These are phyloP conservation scores for Lumnitzera littorea DNA, from an alignment of 345 rosid species.

Conservation along the genomic window DNA sequence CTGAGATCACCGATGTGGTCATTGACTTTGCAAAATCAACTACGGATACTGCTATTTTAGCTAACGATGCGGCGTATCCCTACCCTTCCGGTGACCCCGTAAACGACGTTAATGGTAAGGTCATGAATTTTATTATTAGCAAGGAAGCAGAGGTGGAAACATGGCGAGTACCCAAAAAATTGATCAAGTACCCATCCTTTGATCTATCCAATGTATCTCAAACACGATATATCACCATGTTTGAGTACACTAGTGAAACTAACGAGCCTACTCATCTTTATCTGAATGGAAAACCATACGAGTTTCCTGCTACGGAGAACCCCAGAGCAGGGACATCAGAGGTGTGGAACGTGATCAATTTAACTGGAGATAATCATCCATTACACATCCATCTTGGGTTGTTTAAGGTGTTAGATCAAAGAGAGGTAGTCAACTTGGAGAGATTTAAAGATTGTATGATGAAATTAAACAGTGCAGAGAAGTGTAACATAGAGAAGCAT, in stretches of 20 bases:
- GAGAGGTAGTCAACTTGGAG: slow-evolving; percentile 26
- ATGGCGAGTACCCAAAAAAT: slow-evolving; percentile 29
- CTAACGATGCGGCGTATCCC: slow-evolving; percentile 57
- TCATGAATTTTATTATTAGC: slow-evolving; percentile 61
- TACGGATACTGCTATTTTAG: slow-evolving; percentile 24
- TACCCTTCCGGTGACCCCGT: slow-evolving; percentile 55
- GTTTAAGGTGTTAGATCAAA: slow-evolving; percentile 57
- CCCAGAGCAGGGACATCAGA: slow-evolving; percentile 62
- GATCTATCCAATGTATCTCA: slow-evolving; percentile 25
- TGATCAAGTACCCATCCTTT: slow-evolving; percentile 42
- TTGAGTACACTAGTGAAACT: slow-evolving; percentile 39
- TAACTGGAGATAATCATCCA: slow-evolving; percentile 78
- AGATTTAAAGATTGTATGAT: slow-evolving; percentile 59
- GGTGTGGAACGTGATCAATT: slow-evolving; percentile 75
- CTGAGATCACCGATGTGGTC: slow-evolving; percentile 63
- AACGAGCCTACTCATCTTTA: slow-evolving; percentile 71
- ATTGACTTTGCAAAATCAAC: slow-evolving; percentile 56
- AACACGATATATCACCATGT: slow-evolving; percentile 64
- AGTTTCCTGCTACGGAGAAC: slow-evolving; percentile 46
- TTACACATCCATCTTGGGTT: slow-evolving; percentile 73
- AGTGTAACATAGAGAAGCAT: slow-evolving; percentile 39
- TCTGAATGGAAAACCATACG: slow-evolving; percentile 52
- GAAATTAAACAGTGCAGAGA: slow-evolving; percentile 42
- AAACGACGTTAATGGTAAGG: slow-evolving; percentile 39
- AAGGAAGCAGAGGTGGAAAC: slow-evolving; percentile 20